Evolutionary conservation across 1,284 basidiomycete species (phyloP), one percentile per base, ranked within the genome.

Genomic region (Bondarzewia mesenterica): DNA sequence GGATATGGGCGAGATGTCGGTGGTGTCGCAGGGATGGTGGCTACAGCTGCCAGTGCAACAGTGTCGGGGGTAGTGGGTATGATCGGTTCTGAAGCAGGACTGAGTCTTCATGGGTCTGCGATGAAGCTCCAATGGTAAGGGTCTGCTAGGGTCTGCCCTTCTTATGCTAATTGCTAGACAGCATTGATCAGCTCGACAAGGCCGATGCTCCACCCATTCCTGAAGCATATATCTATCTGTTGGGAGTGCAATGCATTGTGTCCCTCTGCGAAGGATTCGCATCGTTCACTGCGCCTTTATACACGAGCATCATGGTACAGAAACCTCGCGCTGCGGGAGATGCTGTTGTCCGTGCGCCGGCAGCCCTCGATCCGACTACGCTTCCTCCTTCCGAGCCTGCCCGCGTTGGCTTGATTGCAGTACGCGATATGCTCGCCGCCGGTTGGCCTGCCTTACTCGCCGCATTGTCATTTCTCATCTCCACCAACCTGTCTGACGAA

Each of bases 121-220:
- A 87, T 93, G 83, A 93, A 92, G 63, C 63, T 93, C 26, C 89
- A 90, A 62, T 89, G 89, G 85, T 91, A 57, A 50, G 80, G 59
- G n/a, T 4, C 40, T 38, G 18, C 47, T 52, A 51, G 7, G 48
- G 38, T 15, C 44, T 47, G 18, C 50, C 41, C 25, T 20, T 7
- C 15, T 20, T 10, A 22, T 21, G 8, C 36, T n/a, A 14, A 32
- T 18, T 43, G 47, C 27, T 25, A 25, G 37, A 20, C 55, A 94
- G 93, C 60, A 95, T 97, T 57, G 93, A 97, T 61, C 93, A 96
- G 63, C 79, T 95, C 15, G 93, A 97, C 69, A 96, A 99, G 66
- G 85, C 91, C 0, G 96, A 99, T 58, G 83, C 94, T 0, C 96
- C 96, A 0, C 72, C 80, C 0, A 90, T 95, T 44, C 93, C 93